These are phyloP conservation scores for Epichloe sp. DNA, from an alignment of 2,329 filamentous ascomycete species.

Conservation along the genomic window DNA sequence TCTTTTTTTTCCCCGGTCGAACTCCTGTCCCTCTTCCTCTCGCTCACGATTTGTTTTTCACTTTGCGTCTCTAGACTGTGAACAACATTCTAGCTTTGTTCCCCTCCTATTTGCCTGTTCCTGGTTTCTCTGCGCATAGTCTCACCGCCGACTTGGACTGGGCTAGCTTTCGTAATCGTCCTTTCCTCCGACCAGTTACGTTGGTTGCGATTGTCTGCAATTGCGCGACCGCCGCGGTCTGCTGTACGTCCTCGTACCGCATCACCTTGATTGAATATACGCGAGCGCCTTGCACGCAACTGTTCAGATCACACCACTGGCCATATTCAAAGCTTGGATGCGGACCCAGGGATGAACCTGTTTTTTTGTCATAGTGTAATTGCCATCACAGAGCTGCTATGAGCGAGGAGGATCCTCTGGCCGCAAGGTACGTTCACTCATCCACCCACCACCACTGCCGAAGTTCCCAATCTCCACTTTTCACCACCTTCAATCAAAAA, in stretches of 20 bases:
- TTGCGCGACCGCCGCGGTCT: neutral
- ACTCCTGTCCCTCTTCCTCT: neutral
- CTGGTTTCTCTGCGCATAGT: neutral
- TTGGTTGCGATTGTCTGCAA: neutral
- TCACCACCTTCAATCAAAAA: conserved; percentile 1
- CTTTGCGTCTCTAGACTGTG: neutral
- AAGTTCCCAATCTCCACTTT: conserved; percentile 7
- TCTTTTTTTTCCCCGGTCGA: neutral
- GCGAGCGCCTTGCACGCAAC: neutral
- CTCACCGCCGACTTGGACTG: neutral
- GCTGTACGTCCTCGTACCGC: neutral
- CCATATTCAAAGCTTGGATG: neutral
- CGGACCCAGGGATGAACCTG: conserved; percentile 9
- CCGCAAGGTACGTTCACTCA: conserved; percentile 33
- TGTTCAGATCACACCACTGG: conserved; percentile 1
- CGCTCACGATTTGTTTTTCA: neutral
- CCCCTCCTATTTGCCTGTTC: neutral
- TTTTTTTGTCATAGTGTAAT: conserved; percentile 7
- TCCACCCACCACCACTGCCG: conserved; percentile 2
- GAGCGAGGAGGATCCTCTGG: conserved; percentile 47
- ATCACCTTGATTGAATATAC: neutral
- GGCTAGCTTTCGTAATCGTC: neutral
- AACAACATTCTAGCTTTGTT: neutral
- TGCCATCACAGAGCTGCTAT: conserved; percentile 35
- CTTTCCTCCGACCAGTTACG: neutral